phyloP scores from a whole-genome alignment of 257 asterid genomes.

The Plantago ovata region DNA sequence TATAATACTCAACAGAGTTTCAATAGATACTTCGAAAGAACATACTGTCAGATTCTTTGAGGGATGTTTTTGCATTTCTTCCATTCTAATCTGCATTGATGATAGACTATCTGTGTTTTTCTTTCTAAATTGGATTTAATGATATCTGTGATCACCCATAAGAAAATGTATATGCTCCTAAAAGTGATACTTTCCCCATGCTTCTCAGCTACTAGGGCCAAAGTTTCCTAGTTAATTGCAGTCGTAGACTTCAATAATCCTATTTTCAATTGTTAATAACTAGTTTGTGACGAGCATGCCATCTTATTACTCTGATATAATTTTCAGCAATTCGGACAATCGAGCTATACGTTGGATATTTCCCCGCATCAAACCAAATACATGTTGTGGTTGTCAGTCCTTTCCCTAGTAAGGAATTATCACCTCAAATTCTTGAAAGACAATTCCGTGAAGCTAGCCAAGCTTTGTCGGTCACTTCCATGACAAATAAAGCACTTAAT shows the following conservation, averaged over 20 bases:
- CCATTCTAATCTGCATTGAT: no score
- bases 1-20: background rate
- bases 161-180: no score
- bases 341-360: slow-evolving; percentile 85
- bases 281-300: slow-evolving; percentile 12
- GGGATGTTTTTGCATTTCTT: no score
- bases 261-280: slow-evolving; percentile 12
- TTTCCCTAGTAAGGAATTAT: slow-evolving; percentile 83
- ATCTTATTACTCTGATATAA: slow-evolving; percentile 5
- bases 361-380: slow-evolving; percentile 70
- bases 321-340: slow-evolving; percentile 75
- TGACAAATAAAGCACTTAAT: slow-evolving; percentile 43
- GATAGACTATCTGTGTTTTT: no score
- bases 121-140: no score
- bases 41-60: no score
- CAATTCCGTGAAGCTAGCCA: slow-evolving; percentile 85
- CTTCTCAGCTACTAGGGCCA: background rate
- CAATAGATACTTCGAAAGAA: background rate
- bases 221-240: slow-evolving; percentile 12
- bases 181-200: no score
- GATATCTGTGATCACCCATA: no score
- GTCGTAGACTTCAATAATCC: slow-evolving; percentile 3
- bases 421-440: slow-evolving; percentile 82
- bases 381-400: slow-evolving; percentile 85
- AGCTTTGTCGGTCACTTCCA: slow-evolving; percentile 46